These are phyloP conservation scores for Xylariaceae sp. DNA, from an alignment of 2,329 filamentous ascomycete species.

Conservation along the genomic window DNA sequence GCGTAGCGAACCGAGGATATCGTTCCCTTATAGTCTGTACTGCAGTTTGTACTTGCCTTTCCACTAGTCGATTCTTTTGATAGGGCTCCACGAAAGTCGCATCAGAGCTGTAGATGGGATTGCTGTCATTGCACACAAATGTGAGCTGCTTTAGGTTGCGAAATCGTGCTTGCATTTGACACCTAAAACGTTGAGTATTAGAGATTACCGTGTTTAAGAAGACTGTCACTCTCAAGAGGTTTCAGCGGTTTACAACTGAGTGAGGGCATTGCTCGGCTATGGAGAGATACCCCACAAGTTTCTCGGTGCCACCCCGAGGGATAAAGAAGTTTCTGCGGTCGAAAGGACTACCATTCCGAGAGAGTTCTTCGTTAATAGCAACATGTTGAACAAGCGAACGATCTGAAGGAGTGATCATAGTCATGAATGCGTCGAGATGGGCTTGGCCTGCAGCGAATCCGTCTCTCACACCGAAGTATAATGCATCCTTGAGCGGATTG, in stretches of 20 bases:
- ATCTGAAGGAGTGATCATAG: constrained; percentile 37
- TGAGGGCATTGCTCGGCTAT: too few species aligned
- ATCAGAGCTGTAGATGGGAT: constrained; percentile 31
- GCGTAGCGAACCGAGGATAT: constrained; percentile 33
- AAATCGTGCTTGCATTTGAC: constrained; percentile 38
- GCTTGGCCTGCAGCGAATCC: constrained; percentile 46
- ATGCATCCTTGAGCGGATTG: constrained; percentile 40
- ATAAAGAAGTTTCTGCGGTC: neutral
- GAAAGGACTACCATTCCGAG: constrained; percentile 24
- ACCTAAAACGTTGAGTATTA: constrained; percentile 29
- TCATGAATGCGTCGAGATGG: constrained; percentile 44
- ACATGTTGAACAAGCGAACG: constrained; percentile 41
- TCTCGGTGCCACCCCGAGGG: neutral
- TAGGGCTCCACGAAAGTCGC: constrained; percentile 30
- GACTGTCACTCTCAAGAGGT: too few species aligned
- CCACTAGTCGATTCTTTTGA: constrained; percentile 35
- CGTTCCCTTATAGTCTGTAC: constrained; percentile 32
- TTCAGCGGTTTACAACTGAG: too few species aligned
- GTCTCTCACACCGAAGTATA: constrained; percentile 46
- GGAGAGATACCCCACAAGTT: neutral
- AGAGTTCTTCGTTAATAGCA: constrained; percentile 45
- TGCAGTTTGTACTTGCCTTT: constrained; percentile 35
- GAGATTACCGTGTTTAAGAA: too few species aligned
- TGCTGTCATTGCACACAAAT: constrained; percentile 42
- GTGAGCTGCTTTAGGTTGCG: constrained; percentile 41